phyloP scores from a whole-genome alignment of 805 yeast genomes.

The Huiozyma sinensis region DNA sequence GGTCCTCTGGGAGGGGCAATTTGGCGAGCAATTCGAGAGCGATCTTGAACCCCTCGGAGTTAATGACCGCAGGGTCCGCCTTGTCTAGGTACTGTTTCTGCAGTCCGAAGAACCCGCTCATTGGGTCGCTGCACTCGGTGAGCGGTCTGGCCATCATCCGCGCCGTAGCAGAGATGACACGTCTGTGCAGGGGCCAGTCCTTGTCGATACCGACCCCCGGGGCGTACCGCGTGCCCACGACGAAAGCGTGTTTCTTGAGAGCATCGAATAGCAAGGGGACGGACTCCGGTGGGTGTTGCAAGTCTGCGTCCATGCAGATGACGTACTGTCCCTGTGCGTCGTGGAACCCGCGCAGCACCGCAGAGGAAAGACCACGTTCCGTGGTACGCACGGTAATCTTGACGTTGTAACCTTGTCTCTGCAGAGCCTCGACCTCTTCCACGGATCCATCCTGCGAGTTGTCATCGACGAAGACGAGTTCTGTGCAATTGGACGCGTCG shows the following conservation, averaged over 20 bases:
- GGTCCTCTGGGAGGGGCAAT: conserved; percentile 30
- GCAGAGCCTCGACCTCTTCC: conserved; percentile 37
- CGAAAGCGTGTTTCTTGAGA: conserved; percentile 34
- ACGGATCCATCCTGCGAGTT: conserved; percentile 43
- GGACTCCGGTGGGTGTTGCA: conserved; percentile 44
- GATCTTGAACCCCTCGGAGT: conserved; percentile 39
- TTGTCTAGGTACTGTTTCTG: conserved; percentile 34
- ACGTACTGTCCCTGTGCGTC: conserved; percentile 38
- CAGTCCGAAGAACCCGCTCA: conserved; percentile 43
- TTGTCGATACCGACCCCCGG: conserved; percentile 45
- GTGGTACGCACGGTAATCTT: conserved; percentile 39
- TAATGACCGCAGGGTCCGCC: conserved; percentile 29
- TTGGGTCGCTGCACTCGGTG: conserved; percentile 43
- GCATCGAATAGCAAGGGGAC: conserved; percentile 36
- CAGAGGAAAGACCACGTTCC: conserved; percentile 41
- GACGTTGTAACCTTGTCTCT: conserved; percentile 38
- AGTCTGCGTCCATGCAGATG: conserved; percentile 44
- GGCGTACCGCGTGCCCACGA: conserved; percentile 42
- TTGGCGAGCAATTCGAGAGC: conserved; percentile 40
- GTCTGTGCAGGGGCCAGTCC: conserved; percentile 43
- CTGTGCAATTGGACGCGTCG: conserved; percentile 32
- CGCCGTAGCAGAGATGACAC: conserved; percentile 40
- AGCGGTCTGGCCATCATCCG: conserved; percentile 39
- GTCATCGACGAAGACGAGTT: conserved; percentile 41
- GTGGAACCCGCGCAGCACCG: conserved; percentile 38